Evolutionary conservation across 495 filamentous ascomycete genomes (phyloP).

Genomic region (Neurospora africana): DNA sequence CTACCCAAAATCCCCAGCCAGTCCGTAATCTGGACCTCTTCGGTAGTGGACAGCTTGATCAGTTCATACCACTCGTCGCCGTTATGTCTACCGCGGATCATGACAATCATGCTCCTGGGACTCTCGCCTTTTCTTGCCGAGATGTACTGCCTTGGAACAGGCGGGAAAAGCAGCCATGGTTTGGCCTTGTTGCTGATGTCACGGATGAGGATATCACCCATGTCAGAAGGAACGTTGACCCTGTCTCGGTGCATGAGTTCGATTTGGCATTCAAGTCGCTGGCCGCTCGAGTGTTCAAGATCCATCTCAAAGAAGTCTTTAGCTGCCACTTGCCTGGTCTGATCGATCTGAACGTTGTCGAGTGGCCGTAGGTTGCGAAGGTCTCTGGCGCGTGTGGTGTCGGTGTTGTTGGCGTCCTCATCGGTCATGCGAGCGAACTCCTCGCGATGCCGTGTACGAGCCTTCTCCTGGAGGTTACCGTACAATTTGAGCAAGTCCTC

Average conservation of each 20-base stretch:
- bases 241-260: slow-evolving; percentile 82
- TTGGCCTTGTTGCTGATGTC: slow-evolving; percentile 64
- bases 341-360: slow-evolving; percentile 60
- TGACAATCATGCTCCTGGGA: slow-evolving; percentile 63
- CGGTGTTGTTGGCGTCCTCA: slow-evolving; percentile 75
- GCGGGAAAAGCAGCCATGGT: slow-evolving; percentile 84
- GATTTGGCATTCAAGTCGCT: slow-evolving; percentile 78
- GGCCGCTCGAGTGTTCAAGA: slow-evolving; percentile 79
- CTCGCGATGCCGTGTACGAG: slow-evolving; percentile 69
- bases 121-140: slow-evolving; percentile 72
- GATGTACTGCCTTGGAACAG: slow-evolving; percentile 53
- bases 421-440: slow-evolving; percentile 84
- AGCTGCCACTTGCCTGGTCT: slow-evolving; percentile 64
- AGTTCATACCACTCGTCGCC: slow-evolving; percentile 72
- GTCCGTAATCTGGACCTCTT: slow-evolving; percentile 65
- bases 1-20: slow-evolving; percentile 80
- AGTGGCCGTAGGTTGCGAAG: slow-evolving; percentile 61
- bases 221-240: slow-evolving; percentile 36
- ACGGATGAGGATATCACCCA: slow-evolving; percentile 79
- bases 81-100: slow-evolving; percentile 61
- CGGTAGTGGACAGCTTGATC: slow-evolving; percentile 56
- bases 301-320: slow-evolving; percentile 84
- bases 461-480: slow-evolving; percentile 63
- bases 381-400: slow-evolving; percentile 68
- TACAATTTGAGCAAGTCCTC: slow-evolving; percentile 32